A percentile compares a stretch with the other conserved stretches of the same genome.
phyloP scores from a whole-genome alignment of 768 basidiomycete species.

The Pilatotrama ljubarskyi region DNA sequence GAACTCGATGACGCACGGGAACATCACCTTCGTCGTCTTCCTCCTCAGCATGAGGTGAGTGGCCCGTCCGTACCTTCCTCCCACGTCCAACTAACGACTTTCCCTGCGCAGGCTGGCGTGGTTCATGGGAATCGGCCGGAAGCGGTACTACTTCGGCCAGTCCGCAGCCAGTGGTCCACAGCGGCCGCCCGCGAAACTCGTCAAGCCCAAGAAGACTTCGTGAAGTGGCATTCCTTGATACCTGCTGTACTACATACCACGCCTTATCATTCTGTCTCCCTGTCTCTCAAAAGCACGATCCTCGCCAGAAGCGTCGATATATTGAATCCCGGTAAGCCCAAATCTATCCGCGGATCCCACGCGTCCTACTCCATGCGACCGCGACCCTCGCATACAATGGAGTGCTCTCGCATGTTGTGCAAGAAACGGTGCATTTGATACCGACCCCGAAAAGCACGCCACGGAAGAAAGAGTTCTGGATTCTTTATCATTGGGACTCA shows the following conservation, averaged over 20 bases:
- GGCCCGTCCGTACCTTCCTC: neutral
- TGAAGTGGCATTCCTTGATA: neutral
- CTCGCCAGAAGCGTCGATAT: no score
- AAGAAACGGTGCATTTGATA: neutral
- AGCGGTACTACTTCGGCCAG: slow-evolving; percentile 30
- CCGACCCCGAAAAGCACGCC: no score
- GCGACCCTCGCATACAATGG: neutral
- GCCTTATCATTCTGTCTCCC: no score
- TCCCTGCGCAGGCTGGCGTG: slow-evolving; percentile 37
- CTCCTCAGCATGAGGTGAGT: slow-evolving; percentile 58
- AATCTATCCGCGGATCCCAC: neutral
- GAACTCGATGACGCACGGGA: slow-evolving; percentile 78
- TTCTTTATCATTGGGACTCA: neutral
- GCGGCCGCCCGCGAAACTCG: no score
- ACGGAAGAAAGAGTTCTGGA: neutral
- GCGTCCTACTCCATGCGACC: neutral
- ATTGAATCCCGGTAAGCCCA: no score
- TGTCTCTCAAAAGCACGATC: no score
- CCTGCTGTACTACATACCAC: no score
- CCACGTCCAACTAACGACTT: neutral
- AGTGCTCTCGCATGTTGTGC: neutral
- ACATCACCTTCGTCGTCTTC: slow-evolving; percentile 62
- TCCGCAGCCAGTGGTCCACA: no score
- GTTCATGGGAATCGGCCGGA: slow-evolving; percentile 41
- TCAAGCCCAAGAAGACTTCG: neutral